These are phyloP conservation scores for Pseudogymnoascus sp. DNA, from an alignment of 2,329 filamentous ascomycete species.

Conservation along the genomic window DNA sequence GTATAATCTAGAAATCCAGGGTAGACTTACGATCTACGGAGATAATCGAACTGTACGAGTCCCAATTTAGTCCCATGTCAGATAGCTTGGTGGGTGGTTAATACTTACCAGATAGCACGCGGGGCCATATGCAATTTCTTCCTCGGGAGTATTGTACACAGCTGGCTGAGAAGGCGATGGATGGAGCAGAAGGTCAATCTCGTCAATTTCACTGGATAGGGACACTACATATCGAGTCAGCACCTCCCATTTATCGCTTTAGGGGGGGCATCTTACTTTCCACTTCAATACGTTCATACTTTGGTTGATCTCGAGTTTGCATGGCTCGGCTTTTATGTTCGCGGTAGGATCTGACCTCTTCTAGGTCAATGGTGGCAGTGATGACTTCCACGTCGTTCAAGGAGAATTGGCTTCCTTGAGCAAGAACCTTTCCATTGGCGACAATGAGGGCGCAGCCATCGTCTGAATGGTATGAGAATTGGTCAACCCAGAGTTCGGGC, in stretches of 20 bases:
- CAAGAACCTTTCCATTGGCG: conserved; percentile 51
- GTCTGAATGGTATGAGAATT: not conserved
- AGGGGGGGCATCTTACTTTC: conserved; percentile 16
- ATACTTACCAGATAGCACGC: conserved; percentile 48
- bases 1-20: not conserved
- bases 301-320: conserved; percentile 17
- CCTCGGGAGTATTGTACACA: conserved; percentile 52
- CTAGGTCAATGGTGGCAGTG: conserved; percentile 59
- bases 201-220: conserved; percentile 33
- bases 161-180: conserved; percentile 33
- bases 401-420: conserved; percentile 58
- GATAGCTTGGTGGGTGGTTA: not conserved
- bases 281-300: conserved; percentile 33
- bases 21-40: conserved; percentile 34
- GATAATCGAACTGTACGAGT: conserved; percentile 45
- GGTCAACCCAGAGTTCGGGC: not conserved
- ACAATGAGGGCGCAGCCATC: conserved; percentile 54
- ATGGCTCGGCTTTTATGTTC: conserved; percentile 20
- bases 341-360: conserved; percentile 59
- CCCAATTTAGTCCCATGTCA: not conserved
- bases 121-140: conserved; percentile 58
- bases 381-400: conserved; percentile 59
- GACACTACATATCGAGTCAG: conserved; percentile 24
- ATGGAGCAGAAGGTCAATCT: conserved; percentile 36
- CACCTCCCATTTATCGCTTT: not conserved